Percentiles rank a stretch among this genome's conserved stretches.
phyloP scores from a whole-genome alignment of 2,329 filamentous ascomycete genomes.

The Erysiphe pulchra region DNA sequence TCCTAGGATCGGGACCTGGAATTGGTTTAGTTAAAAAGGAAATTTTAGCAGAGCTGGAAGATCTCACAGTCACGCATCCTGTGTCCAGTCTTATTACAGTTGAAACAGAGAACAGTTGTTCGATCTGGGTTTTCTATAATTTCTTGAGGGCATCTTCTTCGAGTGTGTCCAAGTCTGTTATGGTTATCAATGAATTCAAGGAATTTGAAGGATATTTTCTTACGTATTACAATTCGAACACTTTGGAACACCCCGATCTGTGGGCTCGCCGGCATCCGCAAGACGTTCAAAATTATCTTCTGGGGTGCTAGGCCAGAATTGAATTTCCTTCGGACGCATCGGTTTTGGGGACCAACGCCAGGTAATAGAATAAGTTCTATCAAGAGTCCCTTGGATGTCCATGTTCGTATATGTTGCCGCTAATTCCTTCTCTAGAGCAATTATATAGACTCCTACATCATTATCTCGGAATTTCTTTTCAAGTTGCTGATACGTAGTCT shows the following conservation, averaged over 20 bases:
- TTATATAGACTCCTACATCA: constrained; percentile 29
- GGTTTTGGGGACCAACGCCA: constrained; percentile 34
- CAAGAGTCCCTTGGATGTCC: constrained; percentile 43
- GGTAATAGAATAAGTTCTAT: constrained; percentile 35
- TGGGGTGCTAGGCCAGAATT: constrained; percentile 29
- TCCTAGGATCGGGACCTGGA: constrained; percentile 27
- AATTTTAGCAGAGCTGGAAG: neutral
- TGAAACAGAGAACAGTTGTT: constrained; percentile 30
- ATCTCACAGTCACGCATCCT: constrained; percentile 41
- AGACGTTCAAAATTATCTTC: constrained; percentile 39
- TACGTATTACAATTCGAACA: constrained; percentile 17
- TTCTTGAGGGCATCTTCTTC: constrained; percentile 34
- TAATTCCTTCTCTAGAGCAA: constrained; percentile 33
- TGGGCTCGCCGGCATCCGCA: constrained; percentile 36
- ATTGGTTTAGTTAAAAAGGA: neutral
- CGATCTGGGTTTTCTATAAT: constrained; percentile 20
- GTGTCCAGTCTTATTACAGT: constrained; percentile 38
- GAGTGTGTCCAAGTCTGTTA: constrained; percentile 24
- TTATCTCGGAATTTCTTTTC: constrained; percentile 32
- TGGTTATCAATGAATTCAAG: neutral
- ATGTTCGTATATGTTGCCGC: constrained; percentile 36
- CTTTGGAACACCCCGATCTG: constrained; percentile 29
- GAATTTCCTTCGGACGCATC: constrained; percentile 28
- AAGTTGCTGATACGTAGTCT: constrained; percentile 30
- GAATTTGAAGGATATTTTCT: constrained; percentile 19